These are phyloP conservation scores for Neofusicoccum kwambonambiense DNA, from an alignment of 2,329 filamentous ascomycete species.

Conservation along the genomic window DNA sequence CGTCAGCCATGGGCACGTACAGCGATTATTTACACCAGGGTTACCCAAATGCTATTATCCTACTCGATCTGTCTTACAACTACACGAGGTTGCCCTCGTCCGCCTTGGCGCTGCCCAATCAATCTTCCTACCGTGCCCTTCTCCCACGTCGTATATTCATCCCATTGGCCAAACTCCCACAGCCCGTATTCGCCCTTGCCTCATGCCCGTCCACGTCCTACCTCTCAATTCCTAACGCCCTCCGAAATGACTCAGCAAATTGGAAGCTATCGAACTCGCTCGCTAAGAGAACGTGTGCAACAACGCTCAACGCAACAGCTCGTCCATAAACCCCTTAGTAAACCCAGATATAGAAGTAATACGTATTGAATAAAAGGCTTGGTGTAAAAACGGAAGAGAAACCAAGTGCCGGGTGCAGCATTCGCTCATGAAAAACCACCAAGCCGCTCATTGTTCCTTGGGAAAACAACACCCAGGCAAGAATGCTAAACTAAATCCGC, in stretches of 20 bases:
- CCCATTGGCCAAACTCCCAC: background rate
- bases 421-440: background rate
- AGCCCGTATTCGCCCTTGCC: constrained; percentile 8
- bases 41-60: background rate
- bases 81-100: background rate
- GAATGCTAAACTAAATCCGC: constrained; percentile 5
- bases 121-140: background rate
- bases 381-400: background rate
- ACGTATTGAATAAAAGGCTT: background rate
- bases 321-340: background rate
- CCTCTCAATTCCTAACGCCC: too few relatives aligned
- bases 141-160: background rate
- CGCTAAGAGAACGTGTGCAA: too few relatives aligned
- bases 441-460: background rate
- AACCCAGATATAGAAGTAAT: background rate
- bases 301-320: too few relatives aligned
- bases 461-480: background rate
- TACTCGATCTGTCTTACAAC: background rate
- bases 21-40: too few relatives aligned
- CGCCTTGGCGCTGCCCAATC: background rate
- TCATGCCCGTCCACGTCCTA: background rate
- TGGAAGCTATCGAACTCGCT: too few relatives aligned
- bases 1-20: too few relatives aligned
- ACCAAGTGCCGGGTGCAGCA: background rate
- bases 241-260: too few relatives aligned